Evolutionary conservation across 176 grass and related monocot species (phyloP), one percentile per base, ranked within the genome.

Genomic region (Luzula sylvatica): DNA sequence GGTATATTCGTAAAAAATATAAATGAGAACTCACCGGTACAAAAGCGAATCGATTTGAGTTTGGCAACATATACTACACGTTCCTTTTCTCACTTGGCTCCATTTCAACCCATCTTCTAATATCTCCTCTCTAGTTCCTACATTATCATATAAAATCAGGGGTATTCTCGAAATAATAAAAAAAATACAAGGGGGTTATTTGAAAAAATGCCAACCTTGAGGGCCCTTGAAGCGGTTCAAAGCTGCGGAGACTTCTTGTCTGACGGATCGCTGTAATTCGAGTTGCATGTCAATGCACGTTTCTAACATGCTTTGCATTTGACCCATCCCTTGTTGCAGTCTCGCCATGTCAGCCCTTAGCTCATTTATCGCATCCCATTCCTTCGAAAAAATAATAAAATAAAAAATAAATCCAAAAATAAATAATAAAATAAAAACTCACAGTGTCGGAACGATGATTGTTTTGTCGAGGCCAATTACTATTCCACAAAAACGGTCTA

Each of bases 211-310:
- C 25, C 63, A 49, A 98, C 92, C 85, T 72, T 53, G 77, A 65
- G 73, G 70, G 43, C 85, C 92, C 7, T 73, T 78, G 41, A 82
- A 82, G 32, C 85, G 81, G 51, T 98, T 98, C 74, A 98, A 71
- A 70, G 92, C 85, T 4, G 92, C 92, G 18, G 92, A 89, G 67
- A 98, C 92, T 70, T 98, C 92, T 48, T 98, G 92, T 42, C 92
- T 70, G 12, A 98, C 85, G 32, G 92, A 98, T 23, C 92, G 85
- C 26, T 98, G 92, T n/a, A 98, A 49, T 44, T 98, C 92, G 16
- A 98, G 81, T 53, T 98, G 92, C 92, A 98, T 86, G 51, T 98
- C 92, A 84, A 98, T 98, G 78, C 92, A 98, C 46, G 92, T 84
- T 59, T 98, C 92, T 26, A 98, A 54, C 78, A 82, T 90, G 28